These are phyloP conservation scores for Phytophthora tubulina DNA, from an alignment of 352 stramenopile genomes.

Conservation along the genomic window DNA sequence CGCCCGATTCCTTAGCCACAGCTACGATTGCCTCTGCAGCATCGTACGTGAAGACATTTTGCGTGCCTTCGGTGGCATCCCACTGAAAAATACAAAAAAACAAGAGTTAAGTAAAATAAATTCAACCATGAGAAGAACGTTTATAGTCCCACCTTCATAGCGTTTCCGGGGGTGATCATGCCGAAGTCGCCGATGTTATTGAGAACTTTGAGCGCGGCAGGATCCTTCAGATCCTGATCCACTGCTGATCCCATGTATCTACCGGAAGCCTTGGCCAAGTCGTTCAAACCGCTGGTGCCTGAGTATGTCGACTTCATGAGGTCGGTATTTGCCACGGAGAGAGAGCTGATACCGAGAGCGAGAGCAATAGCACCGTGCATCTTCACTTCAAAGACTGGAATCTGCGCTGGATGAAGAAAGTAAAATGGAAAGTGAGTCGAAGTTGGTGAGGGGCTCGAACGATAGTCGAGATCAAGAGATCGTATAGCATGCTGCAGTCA, in stretches of 20 bases:
- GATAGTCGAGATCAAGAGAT: too few relatives aligned
- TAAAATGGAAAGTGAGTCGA: slow-evolving; percentile 8
- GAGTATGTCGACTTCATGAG: slow-evolving; percentile 39
- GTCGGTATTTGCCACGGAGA: slow-evolving; percentile 20
- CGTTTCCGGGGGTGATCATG: slow-evolving; percentile 44
- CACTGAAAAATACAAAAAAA: slow-evolving; percentile 12
- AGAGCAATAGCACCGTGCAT: slow-evolving; percentile 30
- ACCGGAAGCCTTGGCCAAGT: slow-evolving; percentile 32
- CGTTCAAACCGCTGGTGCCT: slow-evolving; percentile 32
- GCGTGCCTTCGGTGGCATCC: slow-evolving; percentile 31
- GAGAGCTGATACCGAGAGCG: slow-evolving; percentile 12
- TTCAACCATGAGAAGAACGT: neutral
- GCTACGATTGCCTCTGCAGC: slow-evolving; percentile 25
- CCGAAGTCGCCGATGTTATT: slow-evolving; percentile 39
- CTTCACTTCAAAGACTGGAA: too few relatives aligned
- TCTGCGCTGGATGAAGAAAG: neutral
- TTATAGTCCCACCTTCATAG: slow-evolving; percentile 36
- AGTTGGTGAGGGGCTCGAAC: too few relatives aligned
- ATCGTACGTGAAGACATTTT: slow-evolving; percentile 28
- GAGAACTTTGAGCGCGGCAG: slow-evolving; percentile 27
- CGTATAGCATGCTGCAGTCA: too few relatives aligned
- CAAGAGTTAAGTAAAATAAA: neutral
- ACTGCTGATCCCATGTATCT: slow-evolving; percentile 43
- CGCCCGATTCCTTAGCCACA: slow-evolving; percentile 17
- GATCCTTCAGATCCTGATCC: slow-evolving; percentile 36